Conservation (phyloP, 1,284 basidiomycete genomes). For the Ganoderma resinaceum region DNA sequence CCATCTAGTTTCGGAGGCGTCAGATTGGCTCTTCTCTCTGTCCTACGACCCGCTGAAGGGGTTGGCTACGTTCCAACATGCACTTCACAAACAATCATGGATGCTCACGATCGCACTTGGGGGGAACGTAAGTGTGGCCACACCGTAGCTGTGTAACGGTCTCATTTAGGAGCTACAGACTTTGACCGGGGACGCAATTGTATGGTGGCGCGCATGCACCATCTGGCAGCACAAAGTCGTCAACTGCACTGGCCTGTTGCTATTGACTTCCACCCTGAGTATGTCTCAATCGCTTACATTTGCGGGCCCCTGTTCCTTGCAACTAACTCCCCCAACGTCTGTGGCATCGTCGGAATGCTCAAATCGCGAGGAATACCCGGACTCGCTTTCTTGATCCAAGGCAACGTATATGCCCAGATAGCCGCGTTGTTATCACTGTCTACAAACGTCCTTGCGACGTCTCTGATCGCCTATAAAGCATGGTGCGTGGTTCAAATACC, state of each 20-base stretch:
- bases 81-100: neutral
- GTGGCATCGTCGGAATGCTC: neutral
- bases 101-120: conserved; percentile 2
- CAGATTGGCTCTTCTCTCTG: neutral
- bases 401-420: neutral
- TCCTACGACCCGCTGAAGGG: neutral
- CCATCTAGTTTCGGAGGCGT: neutral
- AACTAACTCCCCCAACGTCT: neutral
- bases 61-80: neutral
- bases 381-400: neutral
- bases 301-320: neutral
- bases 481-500: neutral
- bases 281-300: neutral
- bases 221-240: neutral
- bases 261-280: neutral
- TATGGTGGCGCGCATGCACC: conserved; percentile 7
- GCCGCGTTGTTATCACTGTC: neutral
- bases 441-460: conserved; percentile 2
- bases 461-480: conserved; percentile 2
- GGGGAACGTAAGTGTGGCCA: neutral
- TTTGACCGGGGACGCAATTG: conserved; percentile 4
- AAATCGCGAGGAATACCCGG: no score
- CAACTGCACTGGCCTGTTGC: neutral
- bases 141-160: neutral
- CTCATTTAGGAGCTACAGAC: neutral